Conservation (phyloP, 306 rosid species). For the Trichosanthes truncata region DNA sequence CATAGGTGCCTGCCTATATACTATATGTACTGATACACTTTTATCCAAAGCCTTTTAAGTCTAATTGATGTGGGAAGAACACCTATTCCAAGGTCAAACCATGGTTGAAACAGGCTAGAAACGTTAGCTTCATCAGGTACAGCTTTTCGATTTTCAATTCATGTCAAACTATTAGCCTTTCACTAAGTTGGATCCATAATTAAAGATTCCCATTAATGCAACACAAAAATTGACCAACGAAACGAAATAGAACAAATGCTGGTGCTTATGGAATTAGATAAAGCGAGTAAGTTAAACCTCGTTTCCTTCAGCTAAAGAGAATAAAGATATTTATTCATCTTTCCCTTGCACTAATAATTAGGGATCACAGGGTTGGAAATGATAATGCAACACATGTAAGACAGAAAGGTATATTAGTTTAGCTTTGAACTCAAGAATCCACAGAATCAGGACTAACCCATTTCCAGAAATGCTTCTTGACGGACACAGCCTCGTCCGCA, state of each 20-base stretch:
- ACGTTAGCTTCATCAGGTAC: neutral
- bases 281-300: neutral
- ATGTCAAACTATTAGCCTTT: neutral
- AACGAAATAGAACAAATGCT: neutral
- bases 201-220: neutral
- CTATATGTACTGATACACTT: neutral
- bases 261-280: neutral
- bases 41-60: neutral
- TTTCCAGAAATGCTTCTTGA: conserved; percentile 85
- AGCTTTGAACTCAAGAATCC: conserved; percentile 19
- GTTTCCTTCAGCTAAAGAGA: neutral
- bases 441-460: conserved; percentile 70
- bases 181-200: neutral
- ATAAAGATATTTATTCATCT: neutral
- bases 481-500: conserved; percentile 56
- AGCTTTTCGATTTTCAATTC: neutral
- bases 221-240: neutral
- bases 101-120: neutral
- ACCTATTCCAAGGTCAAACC: neutral
- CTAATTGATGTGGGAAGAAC: neutral
- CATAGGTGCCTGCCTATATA: neutral
- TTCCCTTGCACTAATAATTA: neutral
- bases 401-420: neutral
- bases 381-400: neutral
- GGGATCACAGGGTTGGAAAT: neutral